Evolutionary conservation across 305 asterid genomes (phyloP).

Genomic region (Petunia hybrid): DNA sequence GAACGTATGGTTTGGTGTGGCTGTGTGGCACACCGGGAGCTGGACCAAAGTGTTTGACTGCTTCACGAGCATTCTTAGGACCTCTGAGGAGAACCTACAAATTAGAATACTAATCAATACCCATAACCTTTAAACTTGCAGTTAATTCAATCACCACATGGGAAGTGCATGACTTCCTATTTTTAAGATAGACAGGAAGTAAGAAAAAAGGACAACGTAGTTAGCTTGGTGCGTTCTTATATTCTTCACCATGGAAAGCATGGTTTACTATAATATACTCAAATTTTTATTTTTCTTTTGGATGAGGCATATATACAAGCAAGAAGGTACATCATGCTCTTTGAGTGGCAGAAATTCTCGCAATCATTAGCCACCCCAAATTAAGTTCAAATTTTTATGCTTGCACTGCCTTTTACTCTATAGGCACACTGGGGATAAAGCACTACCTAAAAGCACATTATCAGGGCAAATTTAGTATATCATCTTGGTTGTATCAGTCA

Average conservation of each 20-base stretch:
- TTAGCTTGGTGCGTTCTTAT: neutral
- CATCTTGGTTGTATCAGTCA: neutral
- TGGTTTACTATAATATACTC: neutral
- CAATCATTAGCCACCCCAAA: neutral
- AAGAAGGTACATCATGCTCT: neutral
- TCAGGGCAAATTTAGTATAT: neutral
- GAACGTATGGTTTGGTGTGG: conserved; percentile 21
- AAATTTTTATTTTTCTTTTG: no score
- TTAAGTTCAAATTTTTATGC: neutral
- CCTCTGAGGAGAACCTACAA: conserved; percentile 9
- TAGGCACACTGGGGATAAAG: no score
- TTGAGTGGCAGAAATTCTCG: neutral
- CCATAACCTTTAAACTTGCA: no score
- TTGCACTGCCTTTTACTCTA: neutral
- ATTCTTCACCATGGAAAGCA: neutral
- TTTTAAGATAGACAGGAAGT: neutral
- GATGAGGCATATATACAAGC: neutral
- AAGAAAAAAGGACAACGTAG: neutral
- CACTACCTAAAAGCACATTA: no score
- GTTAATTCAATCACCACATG: no score
- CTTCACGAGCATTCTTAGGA: conserved; percentile 22
- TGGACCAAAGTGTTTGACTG: conserved; percentile 14
- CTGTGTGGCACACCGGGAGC: conserved; percentile 26
- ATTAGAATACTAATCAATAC: neutral
- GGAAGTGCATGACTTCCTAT: no score